Conservation (phyloP, 208 protist genomes). For the Tritrichomonas musculus region DNA sequence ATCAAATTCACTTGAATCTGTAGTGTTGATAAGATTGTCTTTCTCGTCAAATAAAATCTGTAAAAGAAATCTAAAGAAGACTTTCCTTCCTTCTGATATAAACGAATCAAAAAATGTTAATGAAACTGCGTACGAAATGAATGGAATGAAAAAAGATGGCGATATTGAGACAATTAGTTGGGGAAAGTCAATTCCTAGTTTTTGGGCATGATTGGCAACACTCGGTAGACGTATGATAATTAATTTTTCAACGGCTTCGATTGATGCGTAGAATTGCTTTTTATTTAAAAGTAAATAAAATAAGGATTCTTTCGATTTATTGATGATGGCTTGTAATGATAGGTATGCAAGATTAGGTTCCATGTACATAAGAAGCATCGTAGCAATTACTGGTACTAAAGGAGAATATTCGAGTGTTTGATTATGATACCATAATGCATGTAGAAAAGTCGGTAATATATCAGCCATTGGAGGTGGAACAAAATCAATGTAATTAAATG, state of each 20-base stretch:
- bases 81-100: neutral
- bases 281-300: neutral
- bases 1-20: too few species aligned
- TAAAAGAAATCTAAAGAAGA: neutral
- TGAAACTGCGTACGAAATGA: neutral
- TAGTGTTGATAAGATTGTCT: too few species aligned
- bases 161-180: neutral
- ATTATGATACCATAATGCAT: neutral
- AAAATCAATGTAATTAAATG: neutral
- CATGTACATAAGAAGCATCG: neutral
- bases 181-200: neutral
- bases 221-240: too few species aligned
- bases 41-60: too few species aligned
- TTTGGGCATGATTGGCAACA: neutral
- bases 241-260: neutral
- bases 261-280: neutral
- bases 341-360: neutral
- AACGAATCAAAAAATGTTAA: constrained; percentile 1
- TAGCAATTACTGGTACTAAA: neutral
- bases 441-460: neutral
- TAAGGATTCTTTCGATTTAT: neutral
- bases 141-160: neutral
- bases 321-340: neutral
- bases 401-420: neutral
- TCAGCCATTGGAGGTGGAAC: neutral